Conservation (phyloP, 176 grass and related monocot species). For the Hyparrhenia diplandra region DNA sequence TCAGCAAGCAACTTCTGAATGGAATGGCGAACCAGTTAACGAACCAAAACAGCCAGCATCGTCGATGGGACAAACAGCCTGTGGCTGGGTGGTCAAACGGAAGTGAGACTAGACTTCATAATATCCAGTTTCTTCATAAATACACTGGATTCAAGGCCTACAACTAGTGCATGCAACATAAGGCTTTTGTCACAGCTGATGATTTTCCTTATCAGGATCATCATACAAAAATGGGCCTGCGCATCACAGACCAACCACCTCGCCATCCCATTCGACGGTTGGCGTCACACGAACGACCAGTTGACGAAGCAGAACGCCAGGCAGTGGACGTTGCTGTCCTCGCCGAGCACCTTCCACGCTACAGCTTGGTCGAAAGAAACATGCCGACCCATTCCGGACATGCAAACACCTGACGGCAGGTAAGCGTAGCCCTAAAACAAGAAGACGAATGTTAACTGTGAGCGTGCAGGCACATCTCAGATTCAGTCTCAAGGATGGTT, state of each 20-base stretch:
- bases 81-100: neutral
- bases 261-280: neutral
- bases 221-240: conserved; percentile 24
- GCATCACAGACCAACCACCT: neutral
- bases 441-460: neutral
- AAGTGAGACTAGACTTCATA: neutral
- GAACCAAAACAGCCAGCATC: neutral
- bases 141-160: neutral
- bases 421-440: conserved; percentile 63
- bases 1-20: neutral
- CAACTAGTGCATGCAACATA: conserved; percentile 4
- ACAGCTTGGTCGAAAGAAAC: conserved; percentile 88
- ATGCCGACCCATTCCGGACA: conserved; percentile 94
- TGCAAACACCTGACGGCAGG: conserved; percentile 67
- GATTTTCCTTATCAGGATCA: neutral
- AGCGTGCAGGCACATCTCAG: neutral
- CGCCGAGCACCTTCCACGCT: conserved; percentile 74
- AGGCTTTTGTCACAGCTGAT: neutral
- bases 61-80: too few species aligned
- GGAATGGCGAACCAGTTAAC: neutral
- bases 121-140: neutral
- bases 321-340: conserved; percentile 71
- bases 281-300: conserved; percentile 75
- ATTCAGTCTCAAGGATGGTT: neutral
- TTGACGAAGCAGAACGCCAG: conserved; percentile 91